A percentile compares a stretch with the other conserved stretches of the same genome.
Conservation (phyloP, 73 alveolate genomes). For the Breviolum minutum region DNA sequence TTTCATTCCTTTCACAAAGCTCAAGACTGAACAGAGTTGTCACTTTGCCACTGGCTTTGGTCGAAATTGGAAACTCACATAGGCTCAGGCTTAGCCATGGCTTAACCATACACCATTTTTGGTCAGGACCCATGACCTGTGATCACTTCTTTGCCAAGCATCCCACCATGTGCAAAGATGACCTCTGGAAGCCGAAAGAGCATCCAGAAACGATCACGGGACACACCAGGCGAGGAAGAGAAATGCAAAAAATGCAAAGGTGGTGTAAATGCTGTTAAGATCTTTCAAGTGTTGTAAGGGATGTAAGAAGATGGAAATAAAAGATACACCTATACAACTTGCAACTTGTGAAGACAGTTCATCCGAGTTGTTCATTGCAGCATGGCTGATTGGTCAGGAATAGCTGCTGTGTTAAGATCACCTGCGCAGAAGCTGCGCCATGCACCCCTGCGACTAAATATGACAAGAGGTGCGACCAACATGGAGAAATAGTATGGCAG, state of each 20-base stretch:
- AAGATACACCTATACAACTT: neutral
- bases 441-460: slow-evolving; percentile 52
- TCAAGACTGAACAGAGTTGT: neutral
- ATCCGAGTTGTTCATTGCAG: neutral
- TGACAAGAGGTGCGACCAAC: slow-evolving; percentile 12
- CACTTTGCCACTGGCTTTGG: neutral
- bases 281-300: neutral
- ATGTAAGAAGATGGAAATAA: neutral
- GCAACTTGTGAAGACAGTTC: neutral
- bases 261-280: too few species aligned
- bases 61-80: too few species aligned
- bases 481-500: neutral
- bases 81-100: too few species aligned
- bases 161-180: slow-evolving; percentile 31
- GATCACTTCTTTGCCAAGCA: slow-evolving; percentile 43
- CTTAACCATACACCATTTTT: neutral
- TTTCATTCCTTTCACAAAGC: neutral
- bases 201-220: slow-evolving; percentile 59
- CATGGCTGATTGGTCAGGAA: neutral
- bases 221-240: slow-evolving; percentile 72
- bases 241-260: too few species aligned
- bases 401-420: slow-evolving; percentile 50
- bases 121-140: slow-evolving; percentile 70
- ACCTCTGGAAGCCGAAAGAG: slow-evolving; percentile 23
- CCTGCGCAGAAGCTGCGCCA: slow-evolving; percentile 52